Evolutionary conservation across 257 asterid genomes (phyloP), one percentile per base, ranked within the genome.

Genomic region (Penstemon barbatus): DNA sequence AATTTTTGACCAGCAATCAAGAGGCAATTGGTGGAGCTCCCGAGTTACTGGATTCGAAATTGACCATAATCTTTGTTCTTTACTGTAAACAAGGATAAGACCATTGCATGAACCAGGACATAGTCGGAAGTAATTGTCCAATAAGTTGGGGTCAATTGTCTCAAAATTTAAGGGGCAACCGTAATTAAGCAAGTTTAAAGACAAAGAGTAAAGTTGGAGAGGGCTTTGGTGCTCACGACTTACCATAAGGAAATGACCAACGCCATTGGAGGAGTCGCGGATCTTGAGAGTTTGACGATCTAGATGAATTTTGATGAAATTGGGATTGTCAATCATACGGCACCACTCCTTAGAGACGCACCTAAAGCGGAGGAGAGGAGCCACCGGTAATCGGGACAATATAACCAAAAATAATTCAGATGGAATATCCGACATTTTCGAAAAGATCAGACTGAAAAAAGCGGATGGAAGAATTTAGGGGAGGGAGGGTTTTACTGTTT

Each of bases 261-360:
- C 33, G 9, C 42, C 61, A 19, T 33, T 19, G 68, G 40, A 8
- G 19, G 44, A 38, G 53, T 5, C 11, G 6, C 60, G 67, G 6
- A 7, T 38, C 13, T 13, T 41, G 74, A 59, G 4, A 63, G 2
- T 25, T 25, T 25, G 33, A 25, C 33, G 33, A 25, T 25, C 33
- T 25, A 25, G 33, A 25, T 61, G 69, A 56, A 18, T 12, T 25
- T 41, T 63, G 8, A 41, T 7, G 54, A 70, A 70, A 46, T 54
- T 19, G 43, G 75, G 75, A 33, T 61, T 53, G 45, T 70, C 75
- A 45, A 70, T 70, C 18, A 43, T 10, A 46, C 9, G 19, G 53
- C 54, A n/a, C 69, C 69, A 71, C 18, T 39, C 48, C 63, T 60
- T 70, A 15, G 52, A 70, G 54, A 70, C 74, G n/a, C 25, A 5